Evolutionary conservation across 2,329 filamentous ascomycete genomes (phyloP).

Genomic region (Scedosporium boydii): DNA sequence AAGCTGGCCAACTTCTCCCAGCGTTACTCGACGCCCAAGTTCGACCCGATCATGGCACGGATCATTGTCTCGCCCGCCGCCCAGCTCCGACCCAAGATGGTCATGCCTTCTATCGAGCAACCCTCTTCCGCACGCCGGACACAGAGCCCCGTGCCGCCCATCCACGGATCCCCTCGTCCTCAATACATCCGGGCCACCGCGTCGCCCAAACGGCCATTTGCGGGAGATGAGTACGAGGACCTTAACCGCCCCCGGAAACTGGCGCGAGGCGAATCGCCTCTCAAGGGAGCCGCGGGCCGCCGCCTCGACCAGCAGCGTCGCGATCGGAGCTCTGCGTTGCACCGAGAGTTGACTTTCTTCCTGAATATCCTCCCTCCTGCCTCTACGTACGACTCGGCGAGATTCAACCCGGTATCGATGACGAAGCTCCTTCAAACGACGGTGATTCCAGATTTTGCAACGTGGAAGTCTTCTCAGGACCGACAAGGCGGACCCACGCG

Average conservation of each 20-base stretch:
- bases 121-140: conserved; percentile 25
- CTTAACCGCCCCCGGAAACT: conserved; percentile 74
- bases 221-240: conserved; percentile 58
- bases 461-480: conserved; percentile 38
- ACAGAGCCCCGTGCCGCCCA: conserved; percentile 30
- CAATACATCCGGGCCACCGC: conserved; percentile 38
- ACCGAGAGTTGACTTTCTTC: conserved; percentile 55
- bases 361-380: conserved; percentile 67
- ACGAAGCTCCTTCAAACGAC: conserved; percentile 64
- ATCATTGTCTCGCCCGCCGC: conserved; percentile 73
- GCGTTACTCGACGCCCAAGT: conserved; percentile 61
- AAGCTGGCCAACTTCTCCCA: conserved; percentile 65
- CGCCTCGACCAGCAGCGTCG: conserved; percentile 70
- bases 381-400: conserved; percentile 59
- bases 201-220: conserved; percentile 54
- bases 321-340: conserved; percentile 57
- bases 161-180: conserved; percentile 28
- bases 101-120: conserved; percentile 46
- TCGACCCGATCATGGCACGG: conserved; percentile 73
- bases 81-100: conserved; percentile 60
- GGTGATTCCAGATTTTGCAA: conserved; percentile 50
- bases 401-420: conserved; percentile 62
- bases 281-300: conserved; percentile 83
- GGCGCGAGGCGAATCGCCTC: conserved; percentile 77
- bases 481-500: conserved; percentile 17